phyloP scores from a whole-genome alignment of 2,329 filamentous ascomycete species.

The Lachnellula suecica region DNA sequence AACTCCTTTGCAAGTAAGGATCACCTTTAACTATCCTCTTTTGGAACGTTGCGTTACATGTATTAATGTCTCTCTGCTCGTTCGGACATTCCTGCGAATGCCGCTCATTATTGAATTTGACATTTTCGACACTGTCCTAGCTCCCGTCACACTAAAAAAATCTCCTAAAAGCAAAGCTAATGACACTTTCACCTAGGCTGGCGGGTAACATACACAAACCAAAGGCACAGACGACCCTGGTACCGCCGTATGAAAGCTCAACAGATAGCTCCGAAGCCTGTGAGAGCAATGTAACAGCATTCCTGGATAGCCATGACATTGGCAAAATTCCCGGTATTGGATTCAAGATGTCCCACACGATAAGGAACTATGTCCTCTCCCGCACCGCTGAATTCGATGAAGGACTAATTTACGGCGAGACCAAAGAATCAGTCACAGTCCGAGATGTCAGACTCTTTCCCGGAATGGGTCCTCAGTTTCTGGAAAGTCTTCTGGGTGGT shows the following conservation, averaged over 20 bases:
- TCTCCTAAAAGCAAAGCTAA: too few species aligned
- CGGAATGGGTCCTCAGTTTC: conserved; percentile 58
- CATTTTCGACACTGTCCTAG: too few species aligned
- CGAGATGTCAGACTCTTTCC: conserved; percentile 62
- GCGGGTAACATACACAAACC: conserved; percentile 85
- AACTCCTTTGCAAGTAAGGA: conserved; percentile 81
- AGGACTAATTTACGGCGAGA: conserved; percentile 47
- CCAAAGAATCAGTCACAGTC: conserved; percentile 60
- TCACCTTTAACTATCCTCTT: too few species aligned
- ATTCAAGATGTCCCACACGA: conserved; percentile 69
- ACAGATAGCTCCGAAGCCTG: conserved; percentile 27
- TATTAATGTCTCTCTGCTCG: too few species aligned
- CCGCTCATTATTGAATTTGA: too few species aligned
- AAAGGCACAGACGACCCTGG: conserved; percentile 78
- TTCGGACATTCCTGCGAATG: too few species aligned
- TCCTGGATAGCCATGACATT: conserved; percentile 75
- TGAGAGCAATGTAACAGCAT: conserved; percentile 56
- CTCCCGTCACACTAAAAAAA: too few species aligned
- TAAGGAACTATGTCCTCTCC: conserved; percentile 60
- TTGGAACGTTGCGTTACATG: too few species aligned
- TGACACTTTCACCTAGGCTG: too few species aligned
- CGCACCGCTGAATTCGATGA: conserved; percentile 39
- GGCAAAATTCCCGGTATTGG: conserved; percentile 85
- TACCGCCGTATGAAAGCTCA: conserved; percentile 55
- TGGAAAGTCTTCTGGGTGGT: conserved; percentile 70